Base-by-base conservation (phyloP, 208 protist genomes). In the Entamoeba nuttalli region DNA sequence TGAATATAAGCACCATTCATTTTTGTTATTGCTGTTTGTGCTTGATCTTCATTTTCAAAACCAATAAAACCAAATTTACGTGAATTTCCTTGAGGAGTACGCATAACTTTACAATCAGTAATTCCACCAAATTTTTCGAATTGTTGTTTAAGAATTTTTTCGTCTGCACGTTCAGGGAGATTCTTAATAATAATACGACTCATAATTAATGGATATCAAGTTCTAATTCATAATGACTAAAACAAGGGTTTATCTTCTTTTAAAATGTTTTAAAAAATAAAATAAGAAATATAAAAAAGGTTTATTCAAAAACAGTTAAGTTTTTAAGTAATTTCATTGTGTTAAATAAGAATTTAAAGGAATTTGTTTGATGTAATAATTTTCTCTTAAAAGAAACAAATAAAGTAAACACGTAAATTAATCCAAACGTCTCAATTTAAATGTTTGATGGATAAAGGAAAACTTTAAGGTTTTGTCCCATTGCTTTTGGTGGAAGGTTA, bases 1-100 rank as follows among this genome's bases (percentile, higher is more conserved):
- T 98, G 98, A 71, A 99, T 98, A 97, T 97, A 99, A 2, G 98
- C 98, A 30, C 97, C 96, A 95, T 99, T 97, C 93, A 99, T 98
- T 96, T 98, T 97, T 35, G 97, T 95, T 3, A 98, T 97, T 2
- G 98, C 98, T 52, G 97, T 97, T 93, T 98, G 95, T 5, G 98
- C 98, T 25, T 97, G 97, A 11, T 98, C 2, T 25, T 69, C 51
- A 15, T 3, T 48, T 51, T 19, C 14, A 51, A 84, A 95, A 9
- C 94, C 94, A 21, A 95, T 25, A 73, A 95, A 95, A 11, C 5
- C 51, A 73, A 95, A 52, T 50, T 57, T n/a, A 5, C 94, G 21
- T 35, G 52, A 84, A 48, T 19, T 19, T 41, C 94, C 94, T 50
- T 50, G 5, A 5, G 3, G 3, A 52, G 94, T 51, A 50, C 50